phyloP scores from a whole-genome alignment of 768 basidiomycete species.

The Collybia mongolica region DNA sequence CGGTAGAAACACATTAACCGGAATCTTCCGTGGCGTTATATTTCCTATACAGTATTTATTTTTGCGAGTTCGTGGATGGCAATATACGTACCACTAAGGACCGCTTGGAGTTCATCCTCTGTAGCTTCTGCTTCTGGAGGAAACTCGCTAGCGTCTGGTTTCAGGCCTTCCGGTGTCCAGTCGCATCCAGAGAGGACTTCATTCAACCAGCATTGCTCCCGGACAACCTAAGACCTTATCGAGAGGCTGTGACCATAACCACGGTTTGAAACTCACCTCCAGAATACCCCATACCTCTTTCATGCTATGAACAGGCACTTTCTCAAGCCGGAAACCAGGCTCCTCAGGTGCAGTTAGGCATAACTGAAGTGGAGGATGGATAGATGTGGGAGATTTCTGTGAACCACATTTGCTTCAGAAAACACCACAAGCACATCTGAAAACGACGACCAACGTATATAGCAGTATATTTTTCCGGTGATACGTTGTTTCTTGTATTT shows the following conservation, averaged over 20 bases:
- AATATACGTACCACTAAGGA: slow-evolving; percentile 53
- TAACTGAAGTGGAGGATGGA: slow-evolving; percentile 69
- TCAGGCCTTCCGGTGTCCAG: slow-evolving; percentile 59
- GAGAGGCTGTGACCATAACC: neutral
- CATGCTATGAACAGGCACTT: slow-evolving; percentile 68
- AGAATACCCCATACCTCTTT: slow-evolving; percentile 75
- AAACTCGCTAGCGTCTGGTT: slow-evolving; percentile 22
- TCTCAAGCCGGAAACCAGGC: slow-evolving; percentile 72
- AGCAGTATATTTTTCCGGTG: slow-evolving; percentile 66
- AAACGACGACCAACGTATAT: slow-evolving; percentile 51
- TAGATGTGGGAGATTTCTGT: slow-evolving; percentile 63
- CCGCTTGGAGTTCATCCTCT: slow-evolving; percentile 58
- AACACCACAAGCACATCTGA: neutral
- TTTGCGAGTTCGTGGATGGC: slow-evolving; percentile 1
- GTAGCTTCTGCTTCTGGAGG: slow-evolving; percentile 37
- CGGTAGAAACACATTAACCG: slow-evolving; percentile 70
- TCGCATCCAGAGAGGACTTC: slow-evolving; percentile 58
- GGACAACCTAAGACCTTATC: slow-evolving; percentile 51
- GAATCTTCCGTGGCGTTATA: slow-evolving; percentile 57
- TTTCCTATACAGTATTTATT: slow-evolving; percentile 39
- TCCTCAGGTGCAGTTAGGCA: slow-evolving; percentile 70
- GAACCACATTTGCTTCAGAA: slow-evolving; percentile 1
- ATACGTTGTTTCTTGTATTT: slow-evolving; percentile 43
- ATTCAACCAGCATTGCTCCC: slow-evolving; percentile 85
- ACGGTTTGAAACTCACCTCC: slow-evolving; percentile 44